A percentile compares a stretch with the other conserved stretches of the same genome.
phyloP scores from a whole-genome alignment of 2,329 filamentous ascomycete species.

The Emmonsia crescens region DNA sequence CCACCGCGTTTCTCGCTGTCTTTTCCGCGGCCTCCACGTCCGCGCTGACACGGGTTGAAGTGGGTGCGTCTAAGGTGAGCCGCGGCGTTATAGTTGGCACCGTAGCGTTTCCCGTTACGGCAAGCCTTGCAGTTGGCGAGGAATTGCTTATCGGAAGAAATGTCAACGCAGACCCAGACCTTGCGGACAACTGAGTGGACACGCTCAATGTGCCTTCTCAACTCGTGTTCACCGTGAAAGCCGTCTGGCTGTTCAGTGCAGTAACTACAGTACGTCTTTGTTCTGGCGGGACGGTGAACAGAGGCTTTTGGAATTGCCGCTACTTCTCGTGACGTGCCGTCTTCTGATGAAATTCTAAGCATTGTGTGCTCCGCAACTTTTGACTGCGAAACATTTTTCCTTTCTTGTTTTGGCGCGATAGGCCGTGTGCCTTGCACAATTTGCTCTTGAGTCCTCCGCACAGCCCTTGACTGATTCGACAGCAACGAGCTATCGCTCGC shows the following conservation, averaged over 20 bases:
- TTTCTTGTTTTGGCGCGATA: constrained; percentile 39
- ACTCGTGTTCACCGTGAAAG: constrained; percentile 79
- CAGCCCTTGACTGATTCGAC: constrained; percentile 35
- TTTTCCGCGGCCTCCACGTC: constrained; percentile 45
- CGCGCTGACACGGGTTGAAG: constrained; percentile 59
- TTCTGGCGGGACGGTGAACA: constrained; percentile 55
- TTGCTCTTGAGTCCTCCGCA: constrained; percentile 40
- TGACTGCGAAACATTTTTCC: constrained; percentile 23
- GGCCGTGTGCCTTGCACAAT: constrained; percentile 38
- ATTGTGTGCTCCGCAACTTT: constrained; percentile 35
- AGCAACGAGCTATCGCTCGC: constrained; percentile 36
- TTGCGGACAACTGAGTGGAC: constrained; percentile 53
- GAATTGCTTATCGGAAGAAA: constrained; percentile 49
- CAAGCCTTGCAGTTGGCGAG: constrained; percentile 79
- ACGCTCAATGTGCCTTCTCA: constrained; percentile 55
- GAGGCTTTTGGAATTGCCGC: constrained; percentile 45
- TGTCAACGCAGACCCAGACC: constrained; percentile 54
- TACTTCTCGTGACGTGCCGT: constrained; percentile 46
- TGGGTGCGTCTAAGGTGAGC: constrained; percentile 81
- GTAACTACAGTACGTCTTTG: constrained; percentile 57
- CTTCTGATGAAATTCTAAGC: constrained; percentile 41
- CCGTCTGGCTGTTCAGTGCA: constrained; percentile 66
- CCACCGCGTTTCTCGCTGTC: constrained; percentile 50
- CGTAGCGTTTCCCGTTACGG: constrained; percentile 64
- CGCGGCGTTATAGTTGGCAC: constrained; percentile 88